Base-by-base conservation (phyloP, 768 basidiomycete species). In the Leccinum uliginosum region DNA sequence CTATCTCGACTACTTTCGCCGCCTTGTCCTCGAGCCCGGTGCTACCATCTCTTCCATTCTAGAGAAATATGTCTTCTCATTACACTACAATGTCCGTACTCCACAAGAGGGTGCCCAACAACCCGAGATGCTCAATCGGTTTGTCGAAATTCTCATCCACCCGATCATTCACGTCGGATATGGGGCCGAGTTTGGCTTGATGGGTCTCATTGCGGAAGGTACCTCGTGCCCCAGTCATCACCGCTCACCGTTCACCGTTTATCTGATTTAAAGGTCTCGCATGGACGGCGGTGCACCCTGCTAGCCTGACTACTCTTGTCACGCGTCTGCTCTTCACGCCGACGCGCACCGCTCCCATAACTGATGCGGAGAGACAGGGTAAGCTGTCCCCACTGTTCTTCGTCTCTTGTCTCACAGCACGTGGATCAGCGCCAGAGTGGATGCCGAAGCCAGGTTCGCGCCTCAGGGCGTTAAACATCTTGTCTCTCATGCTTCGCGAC, bases 141-240 rank as follows among this genome's bases (percentile, higher is more conserved):
- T 84, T 57, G 57, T 86, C 27, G 76, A 80, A 12, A 85, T 84
- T 23, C 69, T 89, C 21, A 56, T 88, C 3, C 88, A 90, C 58
- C 83, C 86, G 0, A 60, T 87, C 56, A 87, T 89, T 40, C 84
- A 88, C 62, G 59, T 73, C 3, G 86, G 84, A 4, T 81, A 82
- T 64, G 87, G 85, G 2, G 68, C 78, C 5, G 88, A 89, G 65
- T 88, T 89, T 57, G 78, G 78, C 14, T 52, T 88, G 34, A 80
- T 78, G 11, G 87, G 86, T 2, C 74, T 86, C 59, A 71, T 84
- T 3, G 81, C 81, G 3, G 87, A 89, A 45, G 44, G 44, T 45
- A 12, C 23, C 21, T 46, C 14, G 23, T 46, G 21, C 44, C 44
- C 4, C 5, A 23, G 47, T 34, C 24, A 15, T 30, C 21, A 40